Evolutionary conservation across 768 basidiomycete genomes (phyloP), one percentile per base, ranked within the genome.

Genomic region (Kwoniella dendrophila): DNA sequence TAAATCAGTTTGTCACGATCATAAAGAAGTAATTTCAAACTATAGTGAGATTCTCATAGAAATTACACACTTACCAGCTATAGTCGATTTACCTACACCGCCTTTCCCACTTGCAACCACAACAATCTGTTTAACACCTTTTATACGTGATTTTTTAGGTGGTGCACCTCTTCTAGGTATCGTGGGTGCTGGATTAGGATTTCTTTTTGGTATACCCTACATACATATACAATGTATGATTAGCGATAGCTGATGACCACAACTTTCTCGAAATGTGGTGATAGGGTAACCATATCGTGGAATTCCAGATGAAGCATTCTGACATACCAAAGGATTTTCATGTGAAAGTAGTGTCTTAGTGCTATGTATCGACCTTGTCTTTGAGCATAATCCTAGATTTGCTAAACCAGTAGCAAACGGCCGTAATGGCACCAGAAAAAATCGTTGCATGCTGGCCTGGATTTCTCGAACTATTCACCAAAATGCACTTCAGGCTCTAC

Each of bases 71-170:
- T 54, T 64, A 93, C 92, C 89, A 58, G 93, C 90, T 32, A 97
- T 82, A 0, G 92, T 97, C 64, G 90, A 92, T 80, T 96, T 98
- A 18, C 94, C 94, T 18, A 96, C 94, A 1, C 94, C 94, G 26
- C 95, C 95, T 74, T 97, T 97, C 4, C 92, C 94, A 66, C 90
- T 91, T 7, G 92, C 90, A 0, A 97, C 91, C 1, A 85, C 88
- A 3, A 97, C 74, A 16, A 94, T 86, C 64, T 87, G 86, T 68
- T 87, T 86, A 6, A 92, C 93, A 68, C 95, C 79, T 50, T 81
- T 79, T 34, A 80, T 82, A 11, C 66, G 67, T 0, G 79, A 74
- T 63, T 83, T 83, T 27, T 69, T 56, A 20, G 76, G 70, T 2
- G 80, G 78, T 7, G 78, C 71, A 0, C 80, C 80, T 47, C 80